Evolutionary conservation across 2,329 filamentous ascomycete species (phyloP).

Genomic region (Botrytis fabae): DNA sequence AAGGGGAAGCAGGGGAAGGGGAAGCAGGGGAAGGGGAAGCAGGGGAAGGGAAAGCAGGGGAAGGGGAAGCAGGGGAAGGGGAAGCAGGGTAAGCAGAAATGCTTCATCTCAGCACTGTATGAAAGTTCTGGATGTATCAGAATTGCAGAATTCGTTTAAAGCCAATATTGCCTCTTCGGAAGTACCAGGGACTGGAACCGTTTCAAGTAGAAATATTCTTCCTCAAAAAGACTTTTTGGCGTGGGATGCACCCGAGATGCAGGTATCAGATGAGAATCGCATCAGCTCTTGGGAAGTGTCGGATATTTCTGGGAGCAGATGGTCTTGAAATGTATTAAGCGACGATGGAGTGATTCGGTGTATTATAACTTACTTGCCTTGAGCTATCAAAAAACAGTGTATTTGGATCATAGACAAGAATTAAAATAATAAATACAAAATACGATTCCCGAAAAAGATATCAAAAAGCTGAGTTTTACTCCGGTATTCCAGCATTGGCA

Average conservation of each 20-base stretch:
- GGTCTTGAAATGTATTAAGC: background rate
- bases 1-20: no score
- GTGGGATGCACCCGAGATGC: no score
- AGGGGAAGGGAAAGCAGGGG: background rate
- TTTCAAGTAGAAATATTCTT: no score
- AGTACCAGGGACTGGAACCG: no score
- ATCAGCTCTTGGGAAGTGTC: no score
- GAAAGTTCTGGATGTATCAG: background rate
- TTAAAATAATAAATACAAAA: background rate
- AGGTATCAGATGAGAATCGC: no score
- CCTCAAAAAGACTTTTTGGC: no score
- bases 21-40: background rate
- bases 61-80: background rate
- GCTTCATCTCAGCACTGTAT: background rate
- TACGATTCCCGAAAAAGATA: background rate
- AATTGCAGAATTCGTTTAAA: background rate
- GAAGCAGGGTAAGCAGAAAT: background rate
- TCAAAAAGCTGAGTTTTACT: background rate
- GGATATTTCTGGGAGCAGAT: no score
- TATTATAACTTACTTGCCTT: background rate
- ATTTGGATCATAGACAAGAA: background rate
- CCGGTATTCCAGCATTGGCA: background rate
- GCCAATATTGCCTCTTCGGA: no score
- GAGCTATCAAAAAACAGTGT: background rate
- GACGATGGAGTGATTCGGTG: fast-evolving